These are phyloP conservation scores for Kodamaea anthophila DNA, from an alignment of 1,139 yeast genomes.

Conservation along the genomic window DNA sequence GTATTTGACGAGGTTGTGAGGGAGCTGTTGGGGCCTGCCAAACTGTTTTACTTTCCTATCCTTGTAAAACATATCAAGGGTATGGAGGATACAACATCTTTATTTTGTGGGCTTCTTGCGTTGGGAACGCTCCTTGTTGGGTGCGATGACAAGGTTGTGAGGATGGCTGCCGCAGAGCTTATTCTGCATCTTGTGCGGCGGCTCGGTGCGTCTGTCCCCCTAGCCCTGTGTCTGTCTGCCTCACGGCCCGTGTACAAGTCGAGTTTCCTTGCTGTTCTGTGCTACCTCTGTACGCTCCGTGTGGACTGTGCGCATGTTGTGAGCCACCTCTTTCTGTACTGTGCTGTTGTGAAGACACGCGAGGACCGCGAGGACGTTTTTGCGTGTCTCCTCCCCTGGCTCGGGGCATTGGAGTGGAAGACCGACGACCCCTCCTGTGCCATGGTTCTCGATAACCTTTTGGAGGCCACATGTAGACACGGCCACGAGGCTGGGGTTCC, in stretches of 20 bases:
- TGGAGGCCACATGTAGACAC: conserved; percentile 78
- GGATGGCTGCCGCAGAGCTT: conserved; percentile 1
- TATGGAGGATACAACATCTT: no score
- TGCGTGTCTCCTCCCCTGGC: conserved; percentile 84
- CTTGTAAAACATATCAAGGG: conserved; percentile 47
- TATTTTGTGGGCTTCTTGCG: conserved; percentile 61
- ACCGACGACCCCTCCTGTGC: conserved; percentile 34
- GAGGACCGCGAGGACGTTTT: conserved; percentile 62
- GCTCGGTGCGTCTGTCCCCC: neutral
- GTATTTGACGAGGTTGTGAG: conserved; percentile 59
- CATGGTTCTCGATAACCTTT: conserved; percentile 77
- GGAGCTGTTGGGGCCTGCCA: conserved; percentile 56
- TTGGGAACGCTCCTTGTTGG: conserved; percentile 23
- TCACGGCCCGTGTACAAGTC: conserved; percentile 71
- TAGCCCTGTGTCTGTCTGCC: neutral
- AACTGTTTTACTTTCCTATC: conserved; percentile 65
- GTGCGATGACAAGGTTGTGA: conserved; percentile 1
- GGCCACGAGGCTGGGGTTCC: conserved; percentile 75
- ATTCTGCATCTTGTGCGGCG: neutral
- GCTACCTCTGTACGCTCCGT: conserved; percentile 53
- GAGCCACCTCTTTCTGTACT: conserved; percentile 67
- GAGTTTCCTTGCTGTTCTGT: conserved; percentile 56
- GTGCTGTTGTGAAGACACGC: conserved; percentile 43
- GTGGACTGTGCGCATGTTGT: conserved; percentile 49
- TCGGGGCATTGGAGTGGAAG: conserved; percentile 69